Percentiles rank a stretch among this genome's conserved stretches.
phyloP scores from a whole-genome alignment of 2,329 filamentous ascomycete genomes.

The Shiraia bambusicola region DNA sequence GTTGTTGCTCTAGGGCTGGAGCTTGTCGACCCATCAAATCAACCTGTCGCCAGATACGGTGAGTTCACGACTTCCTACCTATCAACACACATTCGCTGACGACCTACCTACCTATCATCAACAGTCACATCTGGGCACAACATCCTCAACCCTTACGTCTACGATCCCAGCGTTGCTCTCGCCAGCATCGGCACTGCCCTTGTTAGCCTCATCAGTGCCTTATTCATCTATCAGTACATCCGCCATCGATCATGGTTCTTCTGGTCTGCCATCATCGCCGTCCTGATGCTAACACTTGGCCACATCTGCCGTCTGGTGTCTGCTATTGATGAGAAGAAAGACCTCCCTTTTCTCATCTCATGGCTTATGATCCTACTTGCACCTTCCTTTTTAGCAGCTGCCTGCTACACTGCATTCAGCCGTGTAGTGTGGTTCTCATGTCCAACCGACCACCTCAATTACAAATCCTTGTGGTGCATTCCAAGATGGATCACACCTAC shows the following conservation, averaged over 20 bases:
- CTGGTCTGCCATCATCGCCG: constrained; percentile 37
- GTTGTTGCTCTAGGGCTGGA: constrained; percentile 1
- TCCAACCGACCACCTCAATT: constrained; percentile 43
- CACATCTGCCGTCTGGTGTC: constrained; percentile 55
- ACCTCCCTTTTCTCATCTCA: constrained; percentile 44
- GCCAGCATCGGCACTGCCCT: constrained; percentile 48
- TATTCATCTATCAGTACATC: constrained; percentile 37
- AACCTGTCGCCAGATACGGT: constrained; percentile 22
- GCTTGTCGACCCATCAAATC: constrained; percentile 25
- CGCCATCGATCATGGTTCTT: constrained; percentile 42
- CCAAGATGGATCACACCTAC: constrained; percentile 50
- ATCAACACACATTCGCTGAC: too few relatives aligned
- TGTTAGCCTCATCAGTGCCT: constrained; percentile 41
- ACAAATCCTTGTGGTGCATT: constrained; percentile 47
- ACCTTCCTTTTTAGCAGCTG: constrained; percentile 53
- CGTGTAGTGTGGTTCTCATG: constrained; percentile 49
- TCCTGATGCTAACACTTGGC: constrained; percentile 52
- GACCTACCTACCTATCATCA: constrained; percentile 1
- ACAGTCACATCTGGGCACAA: constrained; percentile 10
- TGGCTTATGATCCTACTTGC: constrained; percentile 52
- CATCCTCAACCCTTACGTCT: constrained; percentile 49
- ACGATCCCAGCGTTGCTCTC: constrained; percentile 49
- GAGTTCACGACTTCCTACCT: constrained; percentile 9
- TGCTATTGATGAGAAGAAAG: constrained; percentile 32
- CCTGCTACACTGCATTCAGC: constrained; percentile 53